Conservation (phyloP, 1,284 basidiomycete genomes). For the Ustilago cynodontis region DNA sequence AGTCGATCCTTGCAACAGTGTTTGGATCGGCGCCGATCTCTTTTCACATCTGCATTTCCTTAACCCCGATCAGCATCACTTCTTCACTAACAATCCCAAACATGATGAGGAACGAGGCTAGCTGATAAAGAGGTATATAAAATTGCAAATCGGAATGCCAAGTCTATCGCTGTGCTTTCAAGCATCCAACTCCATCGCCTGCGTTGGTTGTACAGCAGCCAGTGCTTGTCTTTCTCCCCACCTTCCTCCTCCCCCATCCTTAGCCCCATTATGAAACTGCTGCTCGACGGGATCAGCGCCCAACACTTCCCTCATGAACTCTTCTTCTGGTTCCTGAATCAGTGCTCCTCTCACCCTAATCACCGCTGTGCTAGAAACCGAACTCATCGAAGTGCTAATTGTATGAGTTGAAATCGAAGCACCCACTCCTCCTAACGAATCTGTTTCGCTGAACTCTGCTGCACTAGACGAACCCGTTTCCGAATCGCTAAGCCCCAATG, state of each 20-base stretch:
- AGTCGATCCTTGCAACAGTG: neutral
- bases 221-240: neutral
- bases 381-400: conserved; percentile 27
- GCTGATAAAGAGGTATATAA: neutral
- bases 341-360: conserved; percentile 63
- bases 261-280: conserved; percentile 1
- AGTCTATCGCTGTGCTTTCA: neutral
- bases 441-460: conserved; percentile 31
- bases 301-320: conserved; percentile 62
- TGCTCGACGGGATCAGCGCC: conserved; percentile 38
- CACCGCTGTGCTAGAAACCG: conserved; percentile 25
- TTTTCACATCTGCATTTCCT: no score
- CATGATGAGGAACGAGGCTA: no score
- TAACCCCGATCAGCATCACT: no score
- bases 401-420: conserved; percentile 22
- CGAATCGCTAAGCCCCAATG: conserved; percentile 28
- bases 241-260: conserved; percentile 9
- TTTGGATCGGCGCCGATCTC: neutral
- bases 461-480: conserved; percentile 26
- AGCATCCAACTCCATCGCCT: conserved; percentile 38
- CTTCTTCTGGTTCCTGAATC: conserved; percentile 64
- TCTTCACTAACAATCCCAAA: no score
- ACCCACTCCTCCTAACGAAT: conserved; percentile 32
- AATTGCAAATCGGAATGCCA: neutral
- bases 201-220: conserved; percentile 14